Percentiles rank a stretch among this genome's conserved stretches.
These are phyloP conservation scores for Ganoderma meredithae DNA, from an alignment of 1,284 basidiomycete genomes.

Conservation along the genomic window DNA sequence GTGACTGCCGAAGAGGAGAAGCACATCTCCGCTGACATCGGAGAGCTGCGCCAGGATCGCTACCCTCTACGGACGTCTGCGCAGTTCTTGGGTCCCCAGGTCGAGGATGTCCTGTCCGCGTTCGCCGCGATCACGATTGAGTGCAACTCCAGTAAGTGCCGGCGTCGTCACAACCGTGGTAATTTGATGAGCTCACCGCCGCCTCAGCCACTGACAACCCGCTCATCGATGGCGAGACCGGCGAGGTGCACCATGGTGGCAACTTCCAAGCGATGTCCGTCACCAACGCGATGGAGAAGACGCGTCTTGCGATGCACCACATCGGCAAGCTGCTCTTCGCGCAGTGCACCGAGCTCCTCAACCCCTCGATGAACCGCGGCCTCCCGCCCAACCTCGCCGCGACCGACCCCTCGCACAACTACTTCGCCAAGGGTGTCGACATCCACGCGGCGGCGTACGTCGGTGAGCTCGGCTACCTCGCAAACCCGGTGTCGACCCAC, in stretches of 20 bases:
- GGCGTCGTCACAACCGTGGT: background rate
- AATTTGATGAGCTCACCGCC: conserved; percentile 16
- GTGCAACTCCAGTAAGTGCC: conserved; percentile 82
- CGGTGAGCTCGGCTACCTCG: conserved; percentile 83
- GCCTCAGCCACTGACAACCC: conserved; percentile 77
- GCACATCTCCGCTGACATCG: conserved; percentile 73
- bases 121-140: conserved; percentile 74
- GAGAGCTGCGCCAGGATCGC: conserved; percentile 76
- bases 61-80: conserved; percentile 83
- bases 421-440: conserved; percentile 87
- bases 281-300: conserved; percentile 90
- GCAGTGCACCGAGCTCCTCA: conserved; percentile 85
- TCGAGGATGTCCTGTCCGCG: conserved; percentile 81
- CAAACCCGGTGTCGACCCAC: conserved; percentile 86
- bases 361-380: conserved; percentile 84
- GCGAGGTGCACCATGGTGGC: conserved; percentile 80
- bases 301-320: conserved; percentile 81
- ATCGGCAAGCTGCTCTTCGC: conserved; percentile 86
- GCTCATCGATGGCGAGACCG: conserved; percentile 71
- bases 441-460: conserved; percentile 85
- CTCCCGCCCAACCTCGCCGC: conserved; percentile 84
- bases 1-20: conserved; percentile 68
- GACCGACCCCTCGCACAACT: conserved; percentile 84
- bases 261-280: conserved; percentile 91
- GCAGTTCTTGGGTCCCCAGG: conserved; percentile 87